phyloP scores from a whole-genome alignment of 192 early-diverging fungal genomes.

The Borealophlyctis nickersoniae region DNA sequence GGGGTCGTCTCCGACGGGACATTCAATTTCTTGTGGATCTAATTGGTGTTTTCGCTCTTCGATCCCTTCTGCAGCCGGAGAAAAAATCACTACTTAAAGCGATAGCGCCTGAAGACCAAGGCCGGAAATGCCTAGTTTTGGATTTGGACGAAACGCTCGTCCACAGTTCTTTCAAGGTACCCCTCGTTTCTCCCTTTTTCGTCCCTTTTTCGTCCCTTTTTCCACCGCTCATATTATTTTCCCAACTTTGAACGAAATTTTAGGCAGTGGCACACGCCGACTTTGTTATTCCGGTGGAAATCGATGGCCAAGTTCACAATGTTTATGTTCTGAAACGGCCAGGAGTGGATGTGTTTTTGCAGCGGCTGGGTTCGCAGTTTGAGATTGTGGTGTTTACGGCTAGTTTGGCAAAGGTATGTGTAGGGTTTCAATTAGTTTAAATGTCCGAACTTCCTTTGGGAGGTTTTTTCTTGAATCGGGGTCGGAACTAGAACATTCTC shows the following conservation, averaged over 20 bases:
- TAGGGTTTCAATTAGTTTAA: neutral
- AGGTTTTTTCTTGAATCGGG: conserved; percentile 5
- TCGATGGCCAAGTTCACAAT: conserved; percentile 85
- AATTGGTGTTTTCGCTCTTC: too few species aligned
- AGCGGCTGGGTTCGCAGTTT: conserved; percentile 78
- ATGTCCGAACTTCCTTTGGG: conserved; percentile 1
- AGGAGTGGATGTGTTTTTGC: conserved; percentile 91
- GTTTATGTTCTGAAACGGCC: conserved; percentile 97
- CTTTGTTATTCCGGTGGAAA: conserved; percentile 89
- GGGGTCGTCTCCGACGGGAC: too few species aligned
- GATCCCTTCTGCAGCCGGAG: neutral
- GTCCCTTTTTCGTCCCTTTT: neutral
- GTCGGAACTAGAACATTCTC: too few species aligned
- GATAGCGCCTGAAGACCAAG: conserved; percentile 60
- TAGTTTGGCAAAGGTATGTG: conserved; percentile 74
- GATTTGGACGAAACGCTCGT: conserved; percentile 98
- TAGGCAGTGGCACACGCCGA: conserved; percentile 74
- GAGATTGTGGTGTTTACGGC: conserved; percentile 97
- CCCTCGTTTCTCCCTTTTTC: neutral
- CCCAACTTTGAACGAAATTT: neutral
- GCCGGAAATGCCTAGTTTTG: conserved; percentile 89
- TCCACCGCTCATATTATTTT: too few species aligned
- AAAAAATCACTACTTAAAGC: conserved; percentile 33
- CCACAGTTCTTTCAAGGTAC: conserved; percentile 87
- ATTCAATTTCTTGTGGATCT: too few species aligned